Conservation (phyloP, 192 early-diverging fungal genomes). For the Glomus cerebriforme region DNA sequence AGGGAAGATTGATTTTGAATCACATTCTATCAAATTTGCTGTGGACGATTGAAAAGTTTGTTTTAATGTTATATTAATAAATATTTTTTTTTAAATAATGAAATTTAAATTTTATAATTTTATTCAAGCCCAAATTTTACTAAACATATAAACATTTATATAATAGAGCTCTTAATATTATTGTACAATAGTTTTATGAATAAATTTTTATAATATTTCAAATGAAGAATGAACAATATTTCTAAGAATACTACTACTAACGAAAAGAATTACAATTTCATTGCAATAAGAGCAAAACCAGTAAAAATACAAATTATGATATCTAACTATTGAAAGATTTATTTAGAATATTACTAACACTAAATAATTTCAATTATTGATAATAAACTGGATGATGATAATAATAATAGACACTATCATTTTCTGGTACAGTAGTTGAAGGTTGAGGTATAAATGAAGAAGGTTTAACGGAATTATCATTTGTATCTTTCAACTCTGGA, state of each 20-base stretch:
- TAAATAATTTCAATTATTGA: background rate
- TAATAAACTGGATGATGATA: background rate
- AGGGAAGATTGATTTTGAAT: constrained; percentile 80
- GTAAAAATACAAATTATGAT: background rate
- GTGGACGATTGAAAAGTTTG: background rate
- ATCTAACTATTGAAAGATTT: background rate
- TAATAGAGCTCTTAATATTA: background rate
- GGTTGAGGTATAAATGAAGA: background rate
- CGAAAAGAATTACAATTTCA: no score
- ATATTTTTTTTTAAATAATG: background rate
- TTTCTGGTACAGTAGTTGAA: background rate
- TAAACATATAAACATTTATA: no score
- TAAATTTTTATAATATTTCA: background rate
- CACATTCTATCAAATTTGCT: constrained; percentile 88
- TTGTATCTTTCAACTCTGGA: background rate
- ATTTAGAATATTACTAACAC: background rate
- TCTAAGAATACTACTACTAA: no score
- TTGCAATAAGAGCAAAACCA: background rate
- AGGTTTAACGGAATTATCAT: background rate
- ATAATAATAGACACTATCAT: constrained; percentile 11
- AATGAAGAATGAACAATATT: background rate
- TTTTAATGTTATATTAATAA: background rate
- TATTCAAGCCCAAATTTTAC: background rate
- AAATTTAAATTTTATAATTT: background rate
- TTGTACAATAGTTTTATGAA: background rate